Conservation (phyloP, 345 rosid species). For the Fremontodendron californicum region DNA sequence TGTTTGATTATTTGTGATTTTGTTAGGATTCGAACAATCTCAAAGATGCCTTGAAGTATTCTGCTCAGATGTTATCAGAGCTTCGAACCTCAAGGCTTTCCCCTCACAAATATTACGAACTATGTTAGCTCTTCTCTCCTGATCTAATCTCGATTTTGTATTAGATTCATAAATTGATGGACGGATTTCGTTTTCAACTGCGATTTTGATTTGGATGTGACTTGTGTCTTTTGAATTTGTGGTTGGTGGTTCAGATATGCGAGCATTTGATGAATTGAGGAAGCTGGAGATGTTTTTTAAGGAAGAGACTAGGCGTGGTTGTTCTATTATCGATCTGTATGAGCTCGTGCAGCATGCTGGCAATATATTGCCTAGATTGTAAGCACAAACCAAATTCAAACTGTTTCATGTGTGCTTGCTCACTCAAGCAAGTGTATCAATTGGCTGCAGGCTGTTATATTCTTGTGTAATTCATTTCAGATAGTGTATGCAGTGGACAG, state of each 20-base stretch:
- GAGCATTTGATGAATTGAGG: slow-evolving; percentile 97
- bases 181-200: neutral
- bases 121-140: slow-evolving; percentile 51
- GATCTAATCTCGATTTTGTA: slow-evolving; percentile 21
- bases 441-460: neutral
- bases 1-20: neutral
- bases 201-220: neutral
- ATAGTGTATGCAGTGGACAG: neutral
- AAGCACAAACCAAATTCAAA: slow-evolving; percentile 32
- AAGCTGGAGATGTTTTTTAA: slow-evolving; percentile 87
- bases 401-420: slow-evolving; percentile 3
- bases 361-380: slow-evolving; percentile 94
- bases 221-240: slow-evolving; percentile 15
- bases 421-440: neutral
- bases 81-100: slow-evolving; percentile 96
- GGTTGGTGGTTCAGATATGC: slow-evolving; percentile 56
- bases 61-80: slow-evolving; percentile 99
- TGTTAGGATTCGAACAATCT: slow-evolving; percentile 89
- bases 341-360: slow-evolving; percentile 99
- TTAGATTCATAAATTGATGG: slow-evolving; percentile 2
- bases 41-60: slow-evolving; percentile 92
- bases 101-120: slow-evolving; percentile 91
- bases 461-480: neutral
- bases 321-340: slow-evolving; percentile 90
- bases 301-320: slow-evolving; percentile 92